These are phyloP conservation scores for Backusella circina DNA, from an alignment of 192 early-diverging fungal species.

Conservation along the genomic window DNA sequence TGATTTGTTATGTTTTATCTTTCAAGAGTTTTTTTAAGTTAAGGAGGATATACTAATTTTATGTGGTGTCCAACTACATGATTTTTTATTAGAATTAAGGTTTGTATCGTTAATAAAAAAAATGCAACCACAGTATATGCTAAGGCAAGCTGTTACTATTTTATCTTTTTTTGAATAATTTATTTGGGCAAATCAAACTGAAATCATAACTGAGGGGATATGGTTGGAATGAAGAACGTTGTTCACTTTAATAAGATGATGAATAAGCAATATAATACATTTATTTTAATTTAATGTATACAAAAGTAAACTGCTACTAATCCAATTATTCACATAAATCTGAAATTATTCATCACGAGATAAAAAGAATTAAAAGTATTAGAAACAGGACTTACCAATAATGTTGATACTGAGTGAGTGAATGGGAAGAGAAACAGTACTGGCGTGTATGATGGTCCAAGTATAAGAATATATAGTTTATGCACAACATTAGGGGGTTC, in stretches of 20 bases:
- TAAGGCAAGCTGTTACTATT: neutral
- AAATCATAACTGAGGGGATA: neutral
- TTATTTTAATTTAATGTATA: neutral
- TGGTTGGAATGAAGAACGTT: neutral
- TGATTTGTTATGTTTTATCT: neutral
- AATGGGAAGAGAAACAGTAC: neutral
- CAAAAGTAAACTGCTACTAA: neutral
- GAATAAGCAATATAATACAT: neutral
- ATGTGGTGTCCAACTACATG: neutral
- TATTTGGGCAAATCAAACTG: neutral
- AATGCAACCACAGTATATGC: too few species aligned
- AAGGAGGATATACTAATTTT: neutral
- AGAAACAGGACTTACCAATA: neutral
- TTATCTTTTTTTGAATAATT: neutral
- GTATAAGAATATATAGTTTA: neutral
- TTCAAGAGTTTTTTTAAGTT: too few species aligned
- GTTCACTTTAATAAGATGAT: neutral
- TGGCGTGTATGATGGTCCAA: neutral
- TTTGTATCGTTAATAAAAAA: too few species aligned
- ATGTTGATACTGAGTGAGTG: neutral
- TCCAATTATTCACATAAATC: too few species aligned
- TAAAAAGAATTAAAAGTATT: neutral
- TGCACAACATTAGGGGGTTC: neutral
- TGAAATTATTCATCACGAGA: neutral
- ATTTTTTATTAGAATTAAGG: too few species aligned